Evolutionary conservation across 306 rosid genomes (phyloP), one percentile per base, ranked within the genome.

Genomic region (Quercus engelmannii): DNA sequence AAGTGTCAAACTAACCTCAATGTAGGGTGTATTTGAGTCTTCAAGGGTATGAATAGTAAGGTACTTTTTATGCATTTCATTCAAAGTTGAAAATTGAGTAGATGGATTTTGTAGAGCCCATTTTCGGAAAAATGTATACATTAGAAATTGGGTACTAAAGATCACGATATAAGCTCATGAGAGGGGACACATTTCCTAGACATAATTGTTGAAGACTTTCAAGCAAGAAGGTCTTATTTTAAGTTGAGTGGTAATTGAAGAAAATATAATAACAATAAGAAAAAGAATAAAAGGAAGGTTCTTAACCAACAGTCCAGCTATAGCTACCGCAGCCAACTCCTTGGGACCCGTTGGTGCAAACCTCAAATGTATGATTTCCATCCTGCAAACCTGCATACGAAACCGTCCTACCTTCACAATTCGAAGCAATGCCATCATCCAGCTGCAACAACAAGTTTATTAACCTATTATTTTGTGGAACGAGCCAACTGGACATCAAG

Each of bases 241-340:
- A 33, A 67, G 19, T 67, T 18, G 52, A 67, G 23, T 30, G 38
- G 20, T 23, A 49, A 43, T 49, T 35, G 52, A 67, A 67, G 21
- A 61, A 7, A 51, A 52, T 26, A 43, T 72, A 51, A 79, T 4
- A 69, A 75, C 18, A 64, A 38, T 38, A 7, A 38, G 46, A 38
- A 38, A 38, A 38, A 38, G n/a, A 76, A 71, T 62, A 41, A 72
- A 71, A 87, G 80, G 81, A 68, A 73, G 84, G 57, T 65, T 80
- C 79, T 82, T 82, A 73, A 94, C 97, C 98, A 76, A 94, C 81
- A 79, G 89, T 92, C 98, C 98, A 94, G 61, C 84, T 86, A 77
- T 83, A 83, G 82, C 69, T 83, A 73, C 90, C 86, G 85, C 97
- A 94, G 72, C 81, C 88, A 84, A 81, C 63, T 76, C 88, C 90